Percentiles rank a stretch among this genome's conserved stretches.
Conservation (phyloP, 805 yeast genomes). For the Nakazawaea molendinolei region DNA sequence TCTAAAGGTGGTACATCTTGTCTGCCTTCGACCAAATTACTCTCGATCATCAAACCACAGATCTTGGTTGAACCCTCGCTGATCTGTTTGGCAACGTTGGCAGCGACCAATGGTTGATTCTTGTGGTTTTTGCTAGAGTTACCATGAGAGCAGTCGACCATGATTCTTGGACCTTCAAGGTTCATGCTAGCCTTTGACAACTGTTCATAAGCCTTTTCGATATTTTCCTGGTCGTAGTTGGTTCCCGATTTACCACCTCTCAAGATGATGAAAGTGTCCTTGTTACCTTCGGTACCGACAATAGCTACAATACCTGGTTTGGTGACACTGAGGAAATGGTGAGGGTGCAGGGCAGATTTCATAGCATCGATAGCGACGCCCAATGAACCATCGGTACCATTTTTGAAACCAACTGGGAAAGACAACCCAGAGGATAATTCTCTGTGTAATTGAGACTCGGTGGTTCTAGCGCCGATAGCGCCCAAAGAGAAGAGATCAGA, state of each 20-base stretch:
- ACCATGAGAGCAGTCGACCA: slow-evolving; percentile 98
- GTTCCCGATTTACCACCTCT: slow-evolving; percentile 96
- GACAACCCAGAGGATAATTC: slow-evolving; percentile 95
- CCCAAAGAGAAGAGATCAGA: slow-evolving; percentile 92
- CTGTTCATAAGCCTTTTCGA: slow-evolving; percentile 57
- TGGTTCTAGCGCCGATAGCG: slow-evolving; percentile 98
- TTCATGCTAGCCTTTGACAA: slow-evolving; percentile 37
- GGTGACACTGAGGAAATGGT: slow-evolving; percentile 91
- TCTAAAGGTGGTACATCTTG: slow-evolving; percentile 74
- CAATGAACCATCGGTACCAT: slow-evolving; percentile 94
- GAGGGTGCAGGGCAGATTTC: slow-evolving; percentile 86
- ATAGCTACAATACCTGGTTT: slow-evolving; percentile 96
- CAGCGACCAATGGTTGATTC: slow-evolving; percentile 89
- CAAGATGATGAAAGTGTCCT: slow-evolving; percentile 82
- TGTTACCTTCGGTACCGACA: slow-evolving; percentile 91
- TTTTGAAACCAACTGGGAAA: slow-evolving; percentile 97
- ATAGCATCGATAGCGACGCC: slow-evolving; percentile 95
- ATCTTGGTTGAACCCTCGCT: slow-evolving; percentile 65
- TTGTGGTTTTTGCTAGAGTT: slow-evolving; percentile 86
- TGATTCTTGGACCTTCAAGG: slow-evolving; percentile 55
- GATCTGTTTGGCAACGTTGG: slow-evolving; percentile 71
- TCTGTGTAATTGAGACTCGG: slow-evolving; percentile 96
- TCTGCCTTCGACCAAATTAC: slow-evolving; percentile 86
- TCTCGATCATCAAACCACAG: slow-evolving; percentile 96
- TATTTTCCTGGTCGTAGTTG: slow-evolving; percentile 75